phyloP scores from a whole-genome alignment of 2,329 filamentous ascomycete species.

The Metarhizium humberi region DNA sequence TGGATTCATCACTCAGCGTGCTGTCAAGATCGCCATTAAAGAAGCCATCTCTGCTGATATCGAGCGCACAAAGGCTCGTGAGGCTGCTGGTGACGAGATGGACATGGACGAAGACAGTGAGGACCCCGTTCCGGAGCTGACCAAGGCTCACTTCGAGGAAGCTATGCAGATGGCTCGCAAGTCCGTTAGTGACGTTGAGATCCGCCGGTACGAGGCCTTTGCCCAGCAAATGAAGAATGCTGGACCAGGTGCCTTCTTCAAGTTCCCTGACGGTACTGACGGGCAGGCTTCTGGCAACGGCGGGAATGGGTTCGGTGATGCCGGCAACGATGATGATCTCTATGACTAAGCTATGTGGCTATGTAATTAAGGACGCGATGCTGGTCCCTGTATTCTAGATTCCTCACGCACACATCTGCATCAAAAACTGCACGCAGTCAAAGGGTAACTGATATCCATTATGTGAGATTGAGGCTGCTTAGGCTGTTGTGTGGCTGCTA shows the following conservation, averaged over 20 bases:
- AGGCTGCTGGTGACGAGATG: conserved; percentile 79
- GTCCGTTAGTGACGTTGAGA: conserved; percentile 94
- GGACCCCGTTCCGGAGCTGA: conserved; percentile 92
- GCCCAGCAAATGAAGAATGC: conserved; percentile 99
- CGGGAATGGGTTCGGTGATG: conserved; percentile 65
- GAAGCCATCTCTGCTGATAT: conserved; percentile 86
- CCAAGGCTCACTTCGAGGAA: conserved; percentile 96
- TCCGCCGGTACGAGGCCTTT: conserved; percentile 96
- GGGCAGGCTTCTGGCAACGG: conserved; percentile 52
- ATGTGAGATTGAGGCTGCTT: neutral
- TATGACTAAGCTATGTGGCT: conserved; percentile 64
- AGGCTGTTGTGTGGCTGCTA: conserved; percentile 16
- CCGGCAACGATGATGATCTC: conserved; percentile 90
- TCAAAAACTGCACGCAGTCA: conserved; percentile 9
- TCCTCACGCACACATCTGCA: conserved; percentile 26
- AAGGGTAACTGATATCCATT: conserved; percentile 10
- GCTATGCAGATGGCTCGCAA: conserved; percentile 91
- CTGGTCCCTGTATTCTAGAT: conserved; percentile 38
- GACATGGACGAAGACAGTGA: conserved; percentile 59
- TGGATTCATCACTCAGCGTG: conserved; percentile 96
- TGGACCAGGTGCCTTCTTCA: conserved; percentile 93
- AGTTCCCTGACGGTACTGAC: conserved; percentile 71
- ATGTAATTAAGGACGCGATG: conserved; percentile 12
- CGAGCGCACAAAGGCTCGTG: conserved; percentile 79
- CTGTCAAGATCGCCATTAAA: conserved; percentile 99